Evolutionary conservation across 2,329 filamentous ascomycete species (phyloP).

Genomic region (Canariomyces notabilis): DNA sequence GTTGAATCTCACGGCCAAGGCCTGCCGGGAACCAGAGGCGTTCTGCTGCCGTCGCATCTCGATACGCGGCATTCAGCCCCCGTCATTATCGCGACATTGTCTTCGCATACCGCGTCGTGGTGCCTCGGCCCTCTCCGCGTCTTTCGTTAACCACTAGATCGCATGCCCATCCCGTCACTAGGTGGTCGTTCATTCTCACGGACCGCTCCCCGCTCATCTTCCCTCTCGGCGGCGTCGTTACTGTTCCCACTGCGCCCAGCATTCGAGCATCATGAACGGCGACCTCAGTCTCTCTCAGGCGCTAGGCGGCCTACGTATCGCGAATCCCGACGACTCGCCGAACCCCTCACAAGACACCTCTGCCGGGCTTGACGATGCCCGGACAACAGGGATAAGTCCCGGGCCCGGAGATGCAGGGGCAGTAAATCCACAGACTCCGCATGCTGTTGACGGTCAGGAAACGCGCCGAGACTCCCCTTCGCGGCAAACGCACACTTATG

Average conservation of each 20-base stretch:
- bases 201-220: constrained; percentile 2
- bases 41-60: constrained; percentile 7
- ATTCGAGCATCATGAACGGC: constrained; percentile 65
- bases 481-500: constrained; percentile 23
- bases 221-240: constrained; percentile 9
- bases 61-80: constrained; percentile 10
- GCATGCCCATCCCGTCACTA: constrained; percentile 15
- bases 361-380: constrained; percentile 30
- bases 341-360: constrained; percentile 30
- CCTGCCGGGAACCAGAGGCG: constrained; percentile 8
- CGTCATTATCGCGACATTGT: not conserved
- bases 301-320: constrained; percentile 90
- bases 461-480: constrained; percentile 13
- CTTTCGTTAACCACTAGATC: constrained; percentile 8
- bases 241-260: constrained; percentile 6
- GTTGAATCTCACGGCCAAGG: constrained; percentile 16
- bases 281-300: constrained; percentile 89
- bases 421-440: constrained; percentile 7
- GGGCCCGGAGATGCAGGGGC: constrained; percentile 2
- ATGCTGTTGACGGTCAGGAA: constrained; percentile 12
- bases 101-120: constrained; percentile 4
- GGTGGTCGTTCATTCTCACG: constrained; percentile 8
- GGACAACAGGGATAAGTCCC: constrained; percentile 13
- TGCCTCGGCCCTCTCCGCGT: constrained; percentile 1
- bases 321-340: constrained; percentile 75